These are phyloP conservation scores for Aspergillus tamarii DNA, from an alignment of 2,329 filamentous ascomycete genomes.

Conservation along the genomic window DNA sequence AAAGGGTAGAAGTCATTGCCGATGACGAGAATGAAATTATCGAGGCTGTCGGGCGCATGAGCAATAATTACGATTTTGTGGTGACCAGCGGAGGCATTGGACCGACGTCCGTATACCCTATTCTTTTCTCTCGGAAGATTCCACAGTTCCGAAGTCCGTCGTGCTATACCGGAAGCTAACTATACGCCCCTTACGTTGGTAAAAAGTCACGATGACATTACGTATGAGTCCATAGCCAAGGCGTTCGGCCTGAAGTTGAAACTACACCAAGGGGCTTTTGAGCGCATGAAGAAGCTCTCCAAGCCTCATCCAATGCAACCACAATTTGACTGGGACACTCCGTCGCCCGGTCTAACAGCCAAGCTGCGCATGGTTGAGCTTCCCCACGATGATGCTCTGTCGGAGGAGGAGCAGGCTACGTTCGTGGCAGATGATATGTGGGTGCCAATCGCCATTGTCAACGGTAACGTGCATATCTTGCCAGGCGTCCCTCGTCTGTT, in stretches of 20 bases:
- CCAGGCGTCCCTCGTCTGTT: slow-evolving; percentile 89
- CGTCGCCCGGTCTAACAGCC: slow-evolving; percentile 75
- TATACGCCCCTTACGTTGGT: slow-evolving; percentile 10
- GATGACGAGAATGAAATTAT: slow-evolving; percentile 91
- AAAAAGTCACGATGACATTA: slow-evolving; percentile 90
- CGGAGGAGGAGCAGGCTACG: slow-evolving; percentile 71
- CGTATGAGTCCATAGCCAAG: slow-evolving; percentile 89
- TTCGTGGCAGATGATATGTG: slow-evolving; percentile 82
- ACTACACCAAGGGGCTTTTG: slow-evolving; percentile 75
- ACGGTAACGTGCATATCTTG: slow-evolving; percentile 90
- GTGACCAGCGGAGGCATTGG: slow-evolving; percentile 95
- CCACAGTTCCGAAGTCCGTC: not conserved
- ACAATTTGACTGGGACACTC: slow-evolving; percentile 81
- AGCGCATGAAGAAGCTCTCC: slow-evolving; percentile 81
- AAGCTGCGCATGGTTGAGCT: slow-evolving; percentile 90
- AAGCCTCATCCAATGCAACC: slow-evolving; percentile 73
- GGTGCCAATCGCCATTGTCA: slow-evolving; percentile 88
- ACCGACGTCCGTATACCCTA: slow-evolving; percentile 70
- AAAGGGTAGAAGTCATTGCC: slow-evolving; percentile 87
- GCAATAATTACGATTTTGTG: slow-evolving; percentile 85
- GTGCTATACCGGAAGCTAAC: slow-evolving; percentile 10
- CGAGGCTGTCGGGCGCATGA: slow-evolving; percentile 86
- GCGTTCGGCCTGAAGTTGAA: slow-evolving; percentile 78
- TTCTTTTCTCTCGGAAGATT: not conserved
- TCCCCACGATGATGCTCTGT: slow-evolving; percentile 70